Percentiles rank a stretch among this genome's conserved stretches.
Conservation (phyloP, 768 basidiomycete species). For the Cystoderma amianthinum region DNA sequence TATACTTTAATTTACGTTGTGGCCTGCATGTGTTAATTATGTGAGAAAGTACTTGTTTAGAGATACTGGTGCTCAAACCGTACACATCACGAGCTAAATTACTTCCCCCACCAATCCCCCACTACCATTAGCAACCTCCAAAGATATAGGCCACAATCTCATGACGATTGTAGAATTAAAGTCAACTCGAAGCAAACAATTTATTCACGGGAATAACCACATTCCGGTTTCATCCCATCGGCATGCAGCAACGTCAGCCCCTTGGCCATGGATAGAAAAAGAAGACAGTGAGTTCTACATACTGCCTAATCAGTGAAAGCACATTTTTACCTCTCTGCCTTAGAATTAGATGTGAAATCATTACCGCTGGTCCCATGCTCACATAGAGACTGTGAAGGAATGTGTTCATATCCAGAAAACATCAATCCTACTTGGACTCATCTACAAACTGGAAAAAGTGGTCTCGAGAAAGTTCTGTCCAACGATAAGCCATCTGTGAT, state of each 20-base stretch:
- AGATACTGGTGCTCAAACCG: too few relatives aligned
- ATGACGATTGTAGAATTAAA: too few relatives aligned
- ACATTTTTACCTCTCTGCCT: not conserved
- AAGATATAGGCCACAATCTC: too few relatives aligned
- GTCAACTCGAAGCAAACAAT: not conserved
- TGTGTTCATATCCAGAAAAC: slow-evolving; percentile 37
- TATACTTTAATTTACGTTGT: too few relatives aligned
- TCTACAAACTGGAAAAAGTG: not conserved
- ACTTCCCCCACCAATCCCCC: too few relatives aligned
- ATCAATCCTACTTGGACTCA: not conserved
- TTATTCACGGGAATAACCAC: not conserved
- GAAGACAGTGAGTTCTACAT: not conserved
- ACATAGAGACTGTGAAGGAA: slow-evolving; percentile 23
- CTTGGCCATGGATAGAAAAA: not conserved
- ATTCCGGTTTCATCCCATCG: not conserved
- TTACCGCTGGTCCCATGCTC: slow-evolving; percentile 31
- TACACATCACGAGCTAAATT: too few relatives aligned
- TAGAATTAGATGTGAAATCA: slow-evolving; percentile 19
- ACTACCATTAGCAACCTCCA: not conserved
- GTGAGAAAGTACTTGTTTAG: too few relatives aligned
- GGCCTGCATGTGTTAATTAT: too few relatives aligned
- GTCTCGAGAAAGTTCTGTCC: not conserved
- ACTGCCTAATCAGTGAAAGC: not conserved
- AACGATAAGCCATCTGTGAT: not conserved
- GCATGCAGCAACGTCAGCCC: not conserved